Base-by-base conservation (phyloP, 129 eudicot genomes). In the Artemisia annua region DNA sequence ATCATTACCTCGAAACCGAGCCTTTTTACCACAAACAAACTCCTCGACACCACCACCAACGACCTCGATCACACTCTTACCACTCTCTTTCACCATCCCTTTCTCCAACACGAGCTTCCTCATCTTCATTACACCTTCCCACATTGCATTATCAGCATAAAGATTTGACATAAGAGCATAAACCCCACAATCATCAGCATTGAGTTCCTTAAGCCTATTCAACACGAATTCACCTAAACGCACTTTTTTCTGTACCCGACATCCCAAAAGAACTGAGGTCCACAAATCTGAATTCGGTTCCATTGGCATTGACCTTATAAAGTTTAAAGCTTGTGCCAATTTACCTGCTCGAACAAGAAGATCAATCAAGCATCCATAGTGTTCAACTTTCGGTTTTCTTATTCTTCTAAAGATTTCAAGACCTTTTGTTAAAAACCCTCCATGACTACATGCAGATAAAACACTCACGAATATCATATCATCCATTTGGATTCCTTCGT, bases 151-250 rank as follows among this genome's bases (percentile, higher is more conserved):
- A 60, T 80, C 81, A 13, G 87, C 85, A 57, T 83, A 86, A 46
- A 83, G 78, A 53, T 83, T 86, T 3, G 91, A 86, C 80, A 83
- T 66, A 18, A 83, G 74, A 71, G 78, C 85, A 71, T 83, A 83
- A 61, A 83, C 85, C 28, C 87, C 87, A 71, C 70, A 61, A 48
- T 83, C 87, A 69, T 81, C 88, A 54, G 67, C 82, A 35, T 61
- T 39, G 16, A 86, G 72, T 56, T 76, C 77, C 79, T 58, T 78
- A 71, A 86, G 72, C 66, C 63, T 80, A 71, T 72, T 71, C 53
- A 86, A 50, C 72, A 72, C 87, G 30, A 62, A 66, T 73, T 86
- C 87, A 70, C 82, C 91, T 55, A 86, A 79, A 49, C 20, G 67
- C 2, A 80, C 82, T 11, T 86, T 75, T 19, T 70, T 75, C 57